Conservation (phyloP, 148 eudicot genomes). For the Rhododendron griersonianum region DNA sequence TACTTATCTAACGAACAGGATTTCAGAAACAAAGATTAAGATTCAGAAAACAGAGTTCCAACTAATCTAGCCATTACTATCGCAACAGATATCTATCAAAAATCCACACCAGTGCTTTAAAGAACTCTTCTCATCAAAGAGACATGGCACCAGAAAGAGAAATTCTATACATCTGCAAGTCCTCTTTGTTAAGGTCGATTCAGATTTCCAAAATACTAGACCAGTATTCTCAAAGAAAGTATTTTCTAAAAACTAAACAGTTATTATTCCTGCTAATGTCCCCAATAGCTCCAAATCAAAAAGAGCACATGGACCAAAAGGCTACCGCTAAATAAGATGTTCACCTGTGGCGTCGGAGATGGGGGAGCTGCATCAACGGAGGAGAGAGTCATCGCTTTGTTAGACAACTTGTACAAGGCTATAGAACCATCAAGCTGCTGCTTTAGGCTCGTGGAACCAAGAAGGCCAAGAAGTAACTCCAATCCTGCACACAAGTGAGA, state of each 20-base stretch:
- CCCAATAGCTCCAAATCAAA: neutral
- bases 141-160: neutral
- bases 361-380: slow-evolving; percentile 82
- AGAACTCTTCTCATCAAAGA: neutral
- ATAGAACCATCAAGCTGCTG: slow-evolving; percentile 68
- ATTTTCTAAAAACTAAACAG: neutral
- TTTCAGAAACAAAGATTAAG: neutral
- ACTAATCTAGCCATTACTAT: neutral
- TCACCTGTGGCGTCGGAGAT: slow-evolving; percentile 82
- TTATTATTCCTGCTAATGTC: neutral
- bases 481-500: slow-evolving; percentile 40
- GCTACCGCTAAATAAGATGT: neutral
- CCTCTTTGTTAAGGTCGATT: neutral
- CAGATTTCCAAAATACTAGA: neutral
- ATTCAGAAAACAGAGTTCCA: neutral
- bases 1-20: neutral
- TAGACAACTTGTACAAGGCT: slow-evolving; percentile 75
- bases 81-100: neutral
- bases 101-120: neutral
- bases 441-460: slow-evolving; percentile 54
- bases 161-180: neutral
- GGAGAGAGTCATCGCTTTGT: slow-evolving; percentile 61
- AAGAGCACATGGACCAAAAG: neutral
- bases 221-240: neutral
- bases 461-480: slow-evolving; percentile 69